Conservation (phyloP, 1,139 yeast species). For the Suhomyces coccinellae region DNA sequence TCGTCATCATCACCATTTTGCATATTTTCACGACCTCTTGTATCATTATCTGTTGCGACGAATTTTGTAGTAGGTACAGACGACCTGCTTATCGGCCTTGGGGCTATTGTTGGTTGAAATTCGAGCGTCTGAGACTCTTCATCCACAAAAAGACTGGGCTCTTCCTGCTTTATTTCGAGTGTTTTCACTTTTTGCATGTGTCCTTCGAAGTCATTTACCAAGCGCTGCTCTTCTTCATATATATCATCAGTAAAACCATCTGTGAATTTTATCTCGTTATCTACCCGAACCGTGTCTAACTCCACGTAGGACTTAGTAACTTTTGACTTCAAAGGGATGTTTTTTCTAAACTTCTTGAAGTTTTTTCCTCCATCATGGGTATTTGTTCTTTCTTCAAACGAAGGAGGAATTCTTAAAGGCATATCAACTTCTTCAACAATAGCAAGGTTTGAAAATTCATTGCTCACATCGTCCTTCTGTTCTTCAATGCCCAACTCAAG, state of each 20-base stretch:
- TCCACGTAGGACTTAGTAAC: conserved; percentile 30
- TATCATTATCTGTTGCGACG: neutral
- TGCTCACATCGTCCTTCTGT: conserved; percentile 10
- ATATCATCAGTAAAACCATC: conserved; percentile 7
- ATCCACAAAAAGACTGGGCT: conserved; percentile 22
- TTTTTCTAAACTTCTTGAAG: conserved; percentile 39
- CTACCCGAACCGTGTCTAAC: conserved; percentile 21
- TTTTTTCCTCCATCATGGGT: conserved; percentile 29
- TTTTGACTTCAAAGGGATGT: conserved; percentile 22
- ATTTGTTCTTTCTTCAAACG: neutral
- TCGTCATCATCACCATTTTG: conserved; percentile 8
- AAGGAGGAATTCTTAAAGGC: conserved; percentile 15
- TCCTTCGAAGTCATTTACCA: conserved; percentile 28
- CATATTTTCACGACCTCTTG: neutral
- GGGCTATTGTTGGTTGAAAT: neutral
- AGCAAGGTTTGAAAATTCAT: conserved; percentile 26
- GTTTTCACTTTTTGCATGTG: conserved; percentile 29
- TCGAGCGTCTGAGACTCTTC: conserved; percentile 16
- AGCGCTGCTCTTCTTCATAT: conserved; percentile 9
- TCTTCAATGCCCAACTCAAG: conserved; percentile 31
- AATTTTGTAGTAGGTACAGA: neutral
- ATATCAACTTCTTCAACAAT: conserved; percentile 39
- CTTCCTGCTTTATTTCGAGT: neutral
- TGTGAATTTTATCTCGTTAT: conserved; percentile 16
- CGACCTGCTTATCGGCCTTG: neutral